A percentile compares a stretch with the other conserved stretches of the same genome.
Conservation (phyloP, 169 alveolate genomes). For the Cyclospora cayetanensis region DNA sequence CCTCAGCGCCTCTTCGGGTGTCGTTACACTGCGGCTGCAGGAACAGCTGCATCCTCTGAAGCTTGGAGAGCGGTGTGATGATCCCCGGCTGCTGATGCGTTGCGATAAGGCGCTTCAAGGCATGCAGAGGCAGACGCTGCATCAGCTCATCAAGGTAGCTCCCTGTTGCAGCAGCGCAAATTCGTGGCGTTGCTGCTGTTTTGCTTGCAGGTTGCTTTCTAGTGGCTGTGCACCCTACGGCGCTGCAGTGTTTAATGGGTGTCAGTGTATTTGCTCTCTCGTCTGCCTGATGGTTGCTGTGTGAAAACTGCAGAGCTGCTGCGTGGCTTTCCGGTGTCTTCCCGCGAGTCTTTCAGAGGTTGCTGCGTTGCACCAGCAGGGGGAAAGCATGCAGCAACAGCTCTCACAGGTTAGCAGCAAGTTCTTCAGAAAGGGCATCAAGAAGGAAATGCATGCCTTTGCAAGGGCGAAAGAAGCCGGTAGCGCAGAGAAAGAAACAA, state of each 20-base stretch:
- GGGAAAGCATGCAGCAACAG: constrained; percentile 32
- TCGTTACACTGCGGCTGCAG: constrained; percentile 48
- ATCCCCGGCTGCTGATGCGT: constrained; percentile 49
- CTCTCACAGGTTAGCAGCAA: constrained; percentile 7
- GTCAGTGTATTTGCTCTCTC: background rate
- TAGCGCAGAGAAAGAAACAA: too few relatives aligned
- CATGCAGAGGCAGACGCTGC: constrained; percentile 50
- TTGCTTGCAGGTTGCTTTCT: background rate
- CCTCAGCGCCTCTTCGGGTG: background rate
- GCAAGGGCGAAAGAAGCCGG: too few relatives aligned
- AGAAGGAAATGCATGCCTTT: background rate
- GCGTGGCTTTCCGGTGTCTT: constrained; percentile 48
- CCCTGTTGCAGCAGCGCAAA: background rate
- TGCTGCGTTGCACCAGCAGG: constrained; percentile 31
- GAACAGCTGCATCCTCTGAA: constrained; percentile 48
- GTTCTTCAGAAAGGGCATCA: background rate
- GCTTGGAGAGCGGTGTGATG: constrained; percentile 26
- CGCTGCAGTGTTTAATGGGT: too few relatives aligned
- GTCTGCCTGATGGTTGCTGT: constrained; percentile 2
- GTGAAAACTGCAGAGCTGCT: constrained; percentile 48
- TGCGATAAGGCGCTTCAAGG: constrained; percentile 55
- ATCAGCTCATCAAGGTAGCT: constrained; percentile 46
- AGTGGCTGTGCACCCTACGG: too few relatives aligned
- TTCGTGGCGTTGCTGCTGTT: background rate
- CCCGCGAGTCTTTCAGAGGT: background rate